Evolutionary conservation across 2,329 filamentous ascomycete species (phyloP).

Genomic region (Colletotrichum acutatum): DNA sequence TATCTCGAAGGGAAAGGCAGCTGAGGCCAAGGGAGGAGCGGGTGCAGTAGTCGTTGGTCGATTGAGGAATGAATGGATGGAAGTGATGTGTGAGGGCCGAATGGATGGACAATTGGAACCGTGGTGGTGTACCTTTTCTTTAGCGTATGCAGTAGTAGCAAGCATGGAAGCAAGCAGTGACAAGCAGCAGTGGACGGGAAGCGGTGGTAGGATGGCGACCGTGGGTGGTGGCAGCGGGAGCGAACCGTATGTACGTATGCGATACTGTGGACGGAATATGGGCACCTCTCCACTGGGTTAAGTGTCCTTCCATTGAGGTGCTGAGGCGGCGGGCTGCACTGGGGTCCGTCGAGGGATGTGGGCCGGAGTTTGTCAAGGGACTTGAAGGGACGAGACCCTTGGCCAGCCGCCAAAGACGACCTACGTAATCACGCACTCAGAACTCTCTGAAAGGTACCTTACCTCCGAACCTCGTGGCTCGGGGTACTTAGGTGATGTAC

Average conservation of each 20-base stretch:
- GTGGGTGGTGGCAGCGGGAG: background rate
- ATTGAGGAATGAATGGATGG: slow-evolving; percentile 18
- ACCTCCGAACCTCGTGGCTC: too few relatives aligned
- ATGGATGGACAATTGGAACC: background rate
- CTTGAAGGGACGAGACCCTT: background rate
- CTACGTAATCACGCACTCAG: background rate
- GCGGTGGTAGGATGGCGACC: background rate
- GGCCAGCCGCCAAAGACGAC: background rate
- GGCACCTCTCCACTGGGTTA: background rate
- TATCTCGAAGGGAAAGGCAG: background rate
- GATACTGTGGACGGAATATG: background rate
- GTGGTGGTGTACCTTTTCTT: slow-evolving; percentile 8
- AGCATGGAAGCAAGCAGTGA: background rate
- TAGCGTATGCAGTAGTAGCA: background rate
- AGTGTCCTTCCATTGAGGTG: background rate
- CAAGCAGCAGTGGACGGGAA: slow-evolving; percentile 1
- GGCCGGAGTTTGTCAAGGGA: background rate
- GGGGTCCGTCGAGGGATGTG: background rate
- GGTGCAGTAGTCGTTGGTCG: background rate
- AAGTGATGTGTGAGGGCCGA: background rate
- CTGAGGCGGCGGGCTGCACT: background rate
- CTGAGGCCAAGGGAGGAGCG: background rate
- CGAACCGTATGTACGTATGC: background rate
- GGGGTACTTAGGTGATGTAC: too few relatives aligned
- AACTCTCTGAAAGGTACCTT: background rate